phyloP scores from a whole-genome alignment of 2,329 filamentous ascomycete genomes.

The Pseudogymnoascus sp. region DNA sequence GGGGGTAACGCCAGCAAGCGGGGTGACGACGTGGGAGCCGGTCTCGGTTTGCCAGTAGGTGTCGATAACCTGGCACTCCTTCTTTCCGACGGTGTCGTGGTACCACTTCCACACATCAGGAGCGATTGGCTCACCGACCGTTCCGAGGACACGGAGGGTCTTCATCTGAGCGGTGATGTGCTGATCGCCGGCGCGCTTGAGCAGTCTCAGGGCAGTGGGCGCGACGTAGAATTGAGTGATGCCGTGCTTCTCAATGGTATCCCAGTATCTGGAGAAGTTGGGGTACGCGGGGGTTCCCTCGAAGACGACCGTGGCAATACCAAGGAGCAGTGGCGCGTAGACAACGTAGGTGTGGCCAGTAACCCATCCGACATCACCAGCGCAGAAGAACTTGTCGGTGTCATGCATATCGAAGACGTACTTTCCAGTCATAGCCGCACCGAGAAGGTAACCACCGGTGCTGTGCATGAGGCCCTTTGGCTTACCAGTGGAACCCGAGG shows the following conservation, averaged over 20 bases:
- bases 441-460: constrained; percentile 88
- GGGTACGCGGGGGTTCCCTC: constrained; percentile 97
- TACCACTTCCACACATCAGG: constrained; percentile 99
- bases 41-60: constrained; percentile 99
- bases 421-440: constrained; percentile 88
- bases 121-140: constrained; percentile 94
- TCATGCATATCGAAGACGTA: constrained; percentile 98
- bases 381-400: constrained; percentile 91
- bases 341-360: constrained; percentile 98
- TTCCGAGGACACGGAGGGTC: constrained; percentile 80
- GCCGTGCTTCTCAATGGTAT: constrained; percentile 89
- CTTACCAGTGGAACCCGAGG: constrained; percentile 94
- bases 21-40: constrained; percentile 90
- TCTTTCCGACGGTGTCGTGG: constrained; percentile 87
- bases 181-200: constrained; percentile 93
- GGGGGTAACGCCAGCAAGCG: constrained; percentile 83
- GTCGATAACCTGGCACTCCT: constrained; percentile 87
- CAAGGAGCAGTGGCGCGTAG: constrained; percentile 86
- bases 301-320: constrained; percentile 91
- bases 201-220: constrained; percentile 80
- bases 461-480: constrained; percentile 99
- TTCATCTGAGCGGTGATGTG: constrained; percentile 87
- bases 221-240: constrained; percentile 98
- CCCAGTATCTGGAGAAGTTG: constrained; percentile 98
- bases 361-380: constrained; percentile 98